Evolutionary conservation across 768 basidiomycete species (phyloP), one percentile per base, ranked within the genome.

Genomic region (Lenzites betulinus): DNA sequence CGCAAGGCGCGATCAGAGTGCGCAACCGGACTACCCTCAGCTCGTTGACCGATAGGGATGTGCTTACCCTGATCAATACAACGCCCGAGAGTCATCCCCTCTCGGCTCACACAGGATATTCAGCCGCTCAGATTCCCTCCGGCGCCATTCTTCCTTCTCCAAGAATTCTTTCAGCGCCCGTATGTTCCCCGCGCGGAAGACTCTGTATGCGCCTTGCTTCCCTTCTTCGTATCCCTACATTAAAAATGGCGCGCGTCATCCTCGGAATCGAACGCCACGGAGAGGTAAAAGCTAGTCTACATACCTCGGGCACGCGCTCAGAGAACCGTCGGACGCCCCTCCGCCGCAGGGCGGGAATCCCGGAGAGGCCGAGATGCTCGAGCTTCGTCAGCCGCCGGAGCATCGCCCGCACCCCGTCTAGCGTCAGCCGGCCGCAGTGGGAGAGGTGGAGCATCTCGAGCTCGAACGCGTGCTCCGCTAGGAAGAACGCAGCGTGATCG

Each of bases 371-470:
- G 41, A 98, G 80, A 69, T 93, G 88, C 51, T 85, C 86, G 46
- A 97, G 75, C 39, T 77, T 77, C 43, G 75, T 74, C 22, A 89
- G 79, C 54, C 80, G 78, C 59, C 81, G 82, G 51, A 95, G 72
- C 15, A 95, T 74, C 49, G 83, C 79, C 62, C 92, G 89, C 33
- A 93, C 76, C 9, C 91, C 90, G 43, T 86, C 82, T 39, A 95
- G 81, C 26, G 89, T 86, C 55, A 98, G 76, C 57, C 85, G 81
- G 66, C 89, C 87, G 76, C 95, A 98, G 70, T 93, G 92, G 28
- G 91, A 90, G 38, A 98, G 75, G 69, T 97, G 89, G 49, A 96
- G 79, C 25, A 92, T 84, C 69, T 94, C 91, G 65, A 97, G 77
- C 35, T 78, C 78, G 30, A 70, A 76, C 36, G 79, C 83, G 73